phyloP scores from a whole-genome alignment of 257 asterid genomes.

The Nicotiana undulata region DNA sequence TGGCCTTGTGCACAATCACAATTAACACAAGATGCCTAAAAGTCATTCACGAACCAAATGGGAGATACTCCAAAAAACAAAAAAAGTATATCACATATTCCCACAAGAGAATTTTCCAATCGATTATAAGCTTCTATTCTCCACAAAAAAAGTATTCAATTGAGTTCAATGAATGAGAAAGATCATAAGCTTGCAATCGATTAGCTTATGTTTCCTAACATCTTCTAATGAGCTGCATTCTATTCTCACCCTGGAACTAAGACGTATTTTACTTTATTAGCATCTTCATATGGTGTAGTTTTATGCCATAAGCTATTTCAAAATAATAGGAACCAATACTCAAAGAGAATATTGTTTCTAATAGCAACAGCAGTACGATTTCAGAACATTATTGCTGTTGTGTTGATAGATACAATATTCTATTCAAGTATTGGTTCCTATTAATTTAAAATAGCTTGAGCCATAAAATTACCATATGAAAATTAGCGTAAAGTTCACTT shows the following conservation, averaged over 20 bases:
- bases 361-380: not conserved
- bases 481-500: not conserved
- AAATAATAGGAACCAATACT: not conserved
- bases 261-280: not conserved
- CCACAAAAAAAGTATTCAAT: no score
- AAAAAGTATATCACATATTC: not conserved
- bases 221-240: no score
- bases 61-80: no score
- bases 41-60: not conserved
- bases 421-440: not conserved
- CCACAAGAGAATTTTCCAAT: not conserved
- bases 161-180: no score
- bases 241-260: no score
- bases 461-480: not conserved
- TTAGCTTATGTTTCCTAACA: no score
- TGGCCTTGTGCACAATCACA: not conserved
- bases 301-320: not conserved
- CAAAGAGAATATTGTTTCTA: not conserved
- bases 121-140: no score
- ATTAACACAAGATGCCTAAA: not conserved
- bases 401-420: not conserved
- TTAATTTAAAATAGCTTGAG: not conserved
- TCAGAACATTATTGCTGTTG: not conserved
- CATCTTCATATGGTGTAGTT: not conserved
- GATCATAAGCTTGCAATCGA: no score